Conservation (phyloP, 2,329 filamentous ascomycete genomes). For the Zymoseptoria crescenta region DNA sequence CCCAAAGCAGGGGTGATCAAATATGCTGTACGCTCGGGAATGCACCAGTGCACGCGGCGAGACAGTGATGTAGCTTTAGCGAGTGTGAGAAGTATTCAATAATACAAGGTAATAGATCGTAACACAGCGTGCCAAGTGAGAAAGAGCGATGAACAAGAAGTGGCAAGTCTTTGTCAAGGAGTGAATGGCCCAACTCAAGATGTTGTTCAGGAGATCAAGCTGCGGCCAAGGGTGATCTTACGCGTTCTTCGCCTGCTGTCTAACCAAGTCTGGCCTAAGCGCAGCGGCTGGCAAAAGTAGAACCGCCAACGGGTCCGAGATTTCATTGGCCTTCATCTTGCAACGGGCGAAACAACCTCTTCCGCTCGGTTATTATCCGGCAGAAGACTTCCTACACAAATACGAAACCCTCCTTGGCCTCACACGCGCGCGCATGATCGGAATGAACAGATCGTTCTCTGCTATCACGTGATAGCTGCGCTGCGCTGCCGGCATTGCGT, state of each 20-base stretch:
- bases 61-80: background rate
- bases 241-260: slow-evolving; percentile 12
- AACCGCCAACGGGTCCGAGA: background rate
- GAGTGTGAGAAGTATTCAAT: background rate
- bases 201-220: slow-evolving; percentile 16
- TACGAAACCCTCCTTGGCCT: background rate
- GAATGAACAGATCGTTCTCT: background rate
- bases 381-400: background rate
- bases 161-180: background rate
- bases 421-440: background rate
- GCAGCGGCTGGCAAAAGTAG: background rate
- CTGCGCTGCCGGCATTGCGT: background rate
- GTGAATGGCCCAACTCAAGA: background rate
- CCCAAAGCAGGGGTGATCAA: background rate
- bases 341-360: background rate
- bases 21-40: background rate
- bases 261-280: background rate
- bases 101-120: background rate
- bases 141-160: slow-evolving; percentile 3
- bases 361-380: background rate
- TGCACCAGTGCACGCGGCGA: background rate
- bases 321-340: background rate
- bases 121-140: background rate
- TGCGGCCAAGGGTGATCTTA: slow-evolving; percentile 8
- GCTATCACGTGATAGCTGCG: background rate